Base-by-base conservation (phyloP, 148 eudicot genomes). In the Oxyria digyna region DNA sequence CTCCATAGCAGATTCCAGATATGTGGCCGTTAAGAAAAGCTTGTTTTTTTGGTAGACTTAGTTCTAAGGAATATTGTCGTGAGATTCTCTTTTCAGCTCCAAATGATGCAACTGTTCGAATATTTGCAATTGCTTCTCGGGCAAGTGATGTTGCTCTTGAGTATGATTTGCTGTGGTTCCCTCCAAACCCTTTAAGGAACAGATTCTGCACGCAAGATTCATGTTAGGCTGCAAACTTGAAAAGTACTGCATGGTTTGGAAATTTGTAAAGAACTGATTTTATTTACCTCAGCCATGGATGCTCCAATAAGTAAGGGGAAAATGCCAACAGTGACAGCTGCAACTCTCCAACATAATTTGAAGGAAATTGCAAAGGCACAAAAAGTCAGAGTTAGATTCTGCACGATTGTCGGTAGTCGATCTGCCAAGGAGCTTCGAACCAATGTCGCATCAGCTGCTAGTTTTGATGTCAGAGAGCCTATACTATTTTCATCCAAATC, bases 151-250 rank as follows among this genome's bases (percentile, higher is more conserved):
- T 89, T 27, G 96, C 89, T 21, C 67, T 71, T 24, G 68, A 72
- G 67, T 86, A 89, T 52, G 85, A 74, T 46, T 46, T 62, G 23
- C 69, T 68, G 33, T 86, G 83, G 70, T 89, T 77, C 59, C 91
- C 96, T 49, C 87, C 96, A 72, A 85, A 87, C 35, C 91, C 91
- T 68, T 76, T 77, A 1, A 85, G 87, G 75, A 89, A 89, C 55
- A 78, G 75, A 78, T 81, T 81, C 91, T 89, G 86, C 78, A 69
- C 32, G 9, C 29, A 23, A 49, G 45, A 66, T 38, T 63, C 40
- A 31, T 32, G 41, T 63, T 63, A 35, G 38, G 38, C 38, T 35
- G 38, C n/a, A n/a, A n/a, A 35, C 6, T 35, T 35, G 3, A 35
- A 35, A n/a, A n/a, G n/a, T n/a, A n/a, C n/a, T n/a, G n/a, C n/a